These are phyloP conservation scores for Fusarium transvaalense DNA, from an alignment of 2,329 filamentous ascomycete species.

Conservation along the genomic window DNA sequence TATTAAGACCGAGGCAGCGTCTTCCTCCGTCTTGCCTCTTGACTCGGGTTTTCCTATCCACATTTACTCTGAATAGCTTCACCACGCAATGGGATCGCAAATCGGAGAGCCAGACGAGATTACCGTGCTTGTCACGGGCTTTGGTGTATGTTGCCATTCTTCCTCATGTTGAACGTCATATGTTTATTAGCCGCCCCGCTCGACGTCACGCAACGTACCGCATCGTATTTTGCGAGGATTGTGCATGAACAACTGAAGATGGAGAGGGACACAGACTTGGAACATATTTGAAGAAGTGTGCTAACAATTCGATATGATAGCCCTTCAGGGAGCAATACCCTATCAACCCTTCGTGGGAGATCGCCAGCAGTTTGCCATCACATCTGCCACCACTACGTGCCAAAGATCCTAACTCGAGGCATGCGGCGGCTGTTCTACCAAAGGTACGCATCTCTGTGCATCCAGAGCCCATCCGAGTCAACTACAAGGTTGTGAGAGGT, in stretches of 20 bases:
- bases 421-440: conserved; percentile 50
- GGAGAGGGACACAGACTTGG: background rate
- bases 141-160: conserved; percentile 62
- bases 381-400: conserved; percentile 67
- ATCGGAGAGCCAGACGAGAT: conserved; percentile 61
- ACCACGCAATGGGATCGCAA: conserved; percentile 53
- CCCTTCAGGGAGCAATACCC: conserved; percentile 80
- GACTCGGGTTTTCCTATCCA: background rate
- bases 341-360: conserved; percentile 85
- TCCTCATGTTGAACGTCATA: conserved; percentile 10
- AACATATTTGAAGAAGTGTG: background rate
- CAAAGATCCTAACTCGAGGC: conserved; percentile 54
- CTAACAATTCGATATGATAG: conserved; percentile 57
- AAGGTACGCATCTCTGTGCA: conserved; percentile 74
- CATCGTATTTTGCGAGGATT: background rate
- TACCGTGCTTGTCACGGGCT: conserved; percentile 71
- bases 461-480: conserved; percentile 75
- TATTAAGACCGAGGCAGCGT: conserved; percentile 11
- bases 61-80: background rate
- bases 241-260: background rate
- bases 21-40: background rate
- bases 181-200: conserved; percentile 20
- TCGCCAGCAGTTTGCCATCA: conserved; percentile 75
- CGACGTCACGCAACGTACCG: conserved; percentile 28
- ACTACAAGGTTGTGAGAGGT: conserved; percentile 74